Evolutionary conservation across 2,329 filamentous ascomycete species (phyloP).

Genomic region (Corinectria fuckeliana): DNA sequence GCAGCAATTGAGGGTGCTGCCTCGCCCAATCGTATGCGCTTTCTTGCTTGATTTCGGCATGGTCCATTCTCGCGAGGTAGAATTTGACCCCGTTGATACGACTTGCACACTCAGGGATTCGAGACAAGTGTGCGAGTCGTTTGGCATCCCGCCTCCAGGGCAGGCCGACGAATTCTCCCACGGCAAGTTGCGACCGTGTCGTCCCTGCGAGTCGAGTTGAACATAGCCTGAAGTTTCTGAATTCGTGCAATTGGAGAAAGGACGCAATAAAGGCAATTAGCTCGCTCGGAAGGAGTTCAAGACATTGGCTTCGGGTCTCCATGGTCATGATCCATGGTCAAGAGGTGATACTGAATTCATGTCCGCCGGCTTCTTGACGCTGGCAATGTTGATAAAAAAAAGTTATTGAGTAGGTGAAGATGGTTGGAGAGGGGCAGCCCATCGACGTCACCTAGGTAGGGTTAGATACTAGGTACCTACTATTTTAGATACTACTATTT

Average conservation of each 20-base stretch:
- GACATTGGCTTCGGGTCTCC: background rate
- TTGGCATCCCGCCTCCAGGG: constrained; percentile 54
- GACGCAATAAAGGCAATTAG: constrained; percentile 52
- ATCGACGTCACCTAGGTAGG: background rate
- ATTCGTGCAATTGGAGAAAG: constrained; percentile 47
- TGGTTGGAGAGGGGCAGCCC: background rate
- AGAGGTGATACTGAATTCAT: background rate
- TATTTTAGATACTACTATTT: too few relatives aligned
- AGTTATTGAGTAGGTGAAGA: background rate
- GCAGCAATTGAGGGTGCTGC: background rate
- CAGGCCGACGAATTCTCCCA: constrained; percentile 49
- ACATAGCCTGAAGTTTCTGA: constrained; percentile 49
- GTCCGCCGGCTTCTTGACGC: background rate
- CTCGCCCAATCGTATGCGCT: background rate
- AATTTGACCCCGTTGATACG: constrained; percentile 53
- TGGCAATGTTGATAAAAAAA: background rate
- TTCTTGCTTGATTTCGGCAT: constrained; percentile 11
- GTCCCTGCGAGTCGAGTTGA: constrained; percentile 7
- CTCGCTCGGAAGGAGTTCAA: constrained; percentile 44
- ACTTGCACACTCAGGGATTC: constrained; percentile 49
- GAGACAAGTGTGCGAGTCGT: constrained; percentile 52
- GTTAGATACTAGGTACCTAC: too few relatives aligned
- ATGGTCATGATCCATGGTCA: background rate
- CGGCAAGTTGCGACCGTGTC: constrained; percentile 9
- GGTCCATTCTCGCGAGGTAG: constrained; percentile 44